Evolutionary conservation across 768 basidiomycete genomes (phyloP).

Genomic region (Chalciporus pseudorubinellus): DNA sequence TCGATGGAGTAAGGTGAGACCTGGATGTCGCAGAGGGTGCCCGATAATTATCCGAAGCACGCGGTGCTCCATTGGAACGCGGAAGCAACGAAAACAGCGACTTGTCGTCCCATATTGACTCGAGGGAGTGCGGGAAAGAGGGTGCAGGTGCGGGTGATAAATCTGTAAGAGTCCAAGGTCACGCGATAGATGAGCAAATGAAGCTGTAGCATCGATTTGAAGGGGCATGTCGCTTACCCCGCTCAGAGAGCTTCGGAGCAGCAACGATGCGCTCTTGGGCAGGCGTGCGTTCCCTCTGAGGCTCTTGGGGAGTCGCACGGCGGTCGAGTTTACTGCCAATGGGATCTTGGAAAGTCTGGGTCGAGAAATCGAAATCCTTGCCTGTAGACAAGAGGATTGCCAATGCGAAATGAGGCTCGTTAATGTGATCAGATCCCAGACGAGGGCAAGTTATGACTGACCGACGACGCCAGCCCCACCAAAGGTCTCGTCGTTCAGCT

Average conservation of each 20-base stretch:
- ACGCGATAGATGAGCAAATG: slow-evolving; percentile 11
- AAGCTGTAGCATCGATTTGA: neutral
- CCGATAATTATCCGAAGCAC: slow-evolving; percentile 35
- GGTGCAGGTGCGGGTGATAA: slow-evolving; percentile 34
- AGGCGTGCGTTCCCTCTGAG: slow-evolving; percentile 27
- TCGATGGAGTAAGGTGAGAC: slow-evolving; percentile 22
- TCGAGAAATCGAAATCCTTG: slow-evolving; percentile 89
- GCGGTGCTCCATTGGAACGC: slow-evolving; percentile 47
- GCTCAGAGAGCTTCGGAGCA: slow-evolving; percentile 24
- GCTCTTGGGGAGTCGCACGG: slow-evolving; percentile 22
- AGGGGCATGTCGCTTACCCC: slow-evolving; percentile 25
- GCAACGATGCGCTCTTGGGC: slow-evolving; percentile 22
- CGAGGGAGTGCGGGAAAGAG: slow-evolving; percentile 46
- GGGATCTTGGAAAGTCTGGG: slow-evolving; percentile 35
- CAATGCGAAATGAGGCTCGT: neutral
- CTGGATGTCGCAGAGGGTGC: slow-evolving; percentile 22
- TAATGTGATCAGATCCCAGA: slow-evolving; percentile 16
- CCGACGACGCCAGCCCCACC: slow-evolving; percentile 69
- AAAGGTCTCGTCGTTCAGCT: slow-evolving; percentile 97
- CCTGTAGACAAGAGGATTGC: slow-evolving; percentile 43
- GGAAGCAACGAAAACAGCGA: slow-evolving; percentile 71
- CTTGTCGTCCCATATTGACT: slow-evolving; percentile 81
- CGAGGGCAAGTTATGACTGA: slow-evolving; percentile 39
- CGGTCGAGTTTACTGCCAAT: slow-evolving; percentile 12
- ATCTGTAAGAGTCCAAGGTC: slow-evolving; percentile 18